Evolutionary conservation across 1,284 basidiomycete species (phyloP), one percentile per base, ranked within the genome.

Genomic region (Neonothopanus nambi): DNA sequence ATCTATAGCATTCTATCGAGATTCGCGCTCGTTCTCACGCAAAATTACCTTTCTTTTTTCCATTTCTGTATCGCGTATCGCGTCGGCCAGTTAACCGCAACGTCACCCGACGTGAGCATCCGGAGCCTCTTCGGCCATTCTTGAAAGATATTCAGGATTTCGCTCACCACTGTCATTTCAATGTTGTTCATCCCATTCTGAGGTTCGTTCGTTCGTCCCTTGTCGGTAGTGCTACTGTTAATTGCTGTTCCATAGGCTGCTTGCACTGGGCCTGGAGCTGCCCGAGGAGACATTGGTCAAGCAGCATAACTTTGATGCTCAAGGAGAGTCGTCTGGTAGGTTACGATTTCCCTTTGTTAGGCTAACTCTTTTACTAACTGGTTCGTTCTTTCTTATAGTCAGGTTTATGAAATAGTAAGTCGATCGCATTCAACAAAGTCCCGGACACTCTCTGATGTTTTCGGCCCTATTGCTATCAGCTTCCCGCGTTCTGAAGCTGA

Each of bases 101-200:
- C 42, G 66, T 80, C 26, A 71, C 59, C 6, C 78, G 70, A 55
- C 71, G 70, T 18, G 62, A 54, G 57, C 77, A 85, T 66, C 78
- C 82, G 30, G 66, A 77, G 60, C 60, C 74, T 24, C 47, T 85
- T 52, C 71, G 74, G 12, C 76, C 85, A 1, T 74, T 82, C 55
- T 66, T 86, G 1, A 76, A 81, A 9, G 85, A 88, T 62, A 74
- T 89, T 21, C 67, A 74, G 20, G 73, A 68, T 0, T 84, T 84
- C 56, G 68, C 71, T 15, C 70, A 67, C 30, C 71, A 79, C 51
- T 81, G 79, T 57, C 80, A 84, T 55, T 69, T 73, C 56, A 69
- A 77, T 6, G 66, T 84, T n/a, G 57, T 85, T 8, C 67, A 78
- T 55, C 77, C 78, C 0, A 70, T 84, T 28, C 61, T 84, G 17